Base-by-base conservation (phyloP, 208 protist species). In the Leptomonas seymouri region DNA sequence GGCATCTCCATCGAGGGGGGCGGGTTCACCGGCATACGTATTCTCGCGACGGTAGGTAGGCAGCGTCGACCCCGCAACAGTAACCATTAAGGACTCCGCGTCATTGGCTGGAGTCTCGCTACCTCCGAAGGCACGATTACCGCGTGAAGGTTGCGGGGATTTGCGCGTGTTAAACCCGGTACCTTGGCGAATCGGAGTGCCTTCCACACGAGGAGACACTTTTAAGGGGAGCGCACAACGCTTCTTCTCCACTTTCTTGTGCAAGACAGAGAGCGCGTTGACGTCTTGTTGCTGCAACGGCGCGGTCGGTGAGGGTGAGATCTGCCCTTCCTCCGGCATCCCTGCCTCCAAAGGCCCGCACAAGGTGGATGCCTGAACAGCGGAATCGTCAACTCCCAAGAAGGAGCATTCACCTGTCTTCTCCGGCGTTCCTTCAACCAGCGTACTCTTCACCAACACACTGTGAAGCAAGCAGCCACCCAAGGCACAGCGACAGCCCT, bases 401-500 rank as follows among this genome's bases (percentile, higher is more conserved):
- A n/a, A n/a, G n/a, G n/a, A n/a, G n/a, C n/a, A n/a, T n/a, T n/a
- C n/a, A n/a, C n/a, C n/a, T n/a, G n/a, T n/a, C n/a, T n/a, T n/a
- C n/a, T n/a, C n/a, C n/a, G n/a, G n/a, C n/a, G n/a, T n/a, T n/a
- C n/a, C n/a, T n/a, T n/a, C n/a, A n/a, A n/a, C n/a, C n/a, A n/a
- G n/a, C n/a, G n/a, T n/a, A n/a, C n/a, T n/a, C n/a, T n/a, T n/a
- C n/a, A n/a, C n/a, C 6, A 31, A n/a, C 9, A 62, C 21, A 12
- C 15, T 12, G 44, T 66, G 60, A 1, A 66, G 28, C 2, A 46
- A 46, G 2, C 30, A 46, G 23, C 46, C 60, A 16, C 46, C 59
- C 7, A 55, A 39, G 1, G 42, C 68, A 25, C 68, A 74, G 25
- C 45, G 41, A 21, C 68, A 74, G 12, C 68, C 68, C 0, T 59